Percentiles rank a stretch among this genome's conserved stretches.
Conservation (phyloP, 352 stramenopile species). For the Peronospora tabacina region DNA sequence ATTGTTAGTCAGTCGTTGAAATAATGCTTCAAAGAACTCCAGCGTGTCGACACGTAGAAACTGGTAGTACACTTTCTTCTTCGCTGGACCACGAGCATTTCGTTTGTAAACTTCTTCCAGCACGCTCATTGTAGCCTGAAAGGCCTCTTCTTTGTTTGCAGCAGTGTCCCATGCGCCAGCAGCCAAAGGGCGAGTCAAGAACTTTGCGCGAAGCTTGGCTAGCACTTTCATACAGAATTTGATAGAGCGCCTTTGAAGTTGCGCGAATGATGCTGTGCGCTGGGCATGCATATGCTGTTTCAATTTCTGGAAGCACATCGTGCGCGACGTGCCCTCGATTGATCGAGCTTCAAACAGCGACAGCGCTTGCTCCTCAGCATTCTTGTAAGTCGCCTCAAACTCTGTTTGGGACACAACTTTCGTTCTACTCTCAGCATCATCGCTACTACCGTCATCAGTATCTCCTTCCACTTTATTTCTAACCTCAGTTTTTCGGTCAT, state of each 20-base stretch:
- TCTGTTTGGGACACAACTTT: conserved; percentile 54
- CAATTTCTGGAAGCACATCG: conserved; percentile 64
- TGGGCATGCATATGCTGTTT: conserved; percentile 64
- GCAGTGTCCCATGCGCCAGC: conserved; percentile 35
- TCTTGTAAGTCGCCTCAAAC: conserved; percentile 68
- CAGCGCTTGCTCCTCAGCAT: conserved; percentile 63
- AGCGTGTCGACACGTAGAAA: conserved; percentile 55
- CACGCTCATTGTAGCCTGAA: conserved; percentile 35
- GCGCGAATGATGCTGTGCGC: conserved; percentile 41
- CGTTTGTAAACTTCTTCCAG: conserved; percentile 54
- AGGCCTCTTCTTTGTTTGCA: conserved; percentile 20
- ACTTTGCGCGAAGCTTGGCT: conserved; percentile 26
- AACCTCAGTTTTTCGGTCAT: conserved; percentile 22
- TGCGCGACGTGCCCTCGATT: conserved; percentile 52
- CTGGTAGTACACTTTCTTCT: conserved; percentile 59
- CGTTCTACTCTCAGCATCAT: conserved; percentile 6
- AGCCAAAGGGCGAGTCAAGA: conserved; percentile 35
- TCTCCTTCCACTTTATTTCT: conserved; percentile 23
- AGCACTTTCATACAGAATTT: conserved; percentile 46
- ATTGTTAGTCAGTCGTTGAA: conserved; percentile 29
- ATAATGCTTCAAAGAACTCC: conserved; percentile 43
- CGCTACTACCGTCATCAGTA: conserved; percentile 13
- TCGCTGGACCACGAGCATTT: conserved; percentile 50
- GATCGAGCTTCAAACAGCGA: conserved; percentile 59
- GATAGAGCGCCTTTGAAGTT: conserved; percentile 52